phyloP scores from a whole-genome alignment of 306 rosid genomes.

The Crotalaria pallida region DNA sequence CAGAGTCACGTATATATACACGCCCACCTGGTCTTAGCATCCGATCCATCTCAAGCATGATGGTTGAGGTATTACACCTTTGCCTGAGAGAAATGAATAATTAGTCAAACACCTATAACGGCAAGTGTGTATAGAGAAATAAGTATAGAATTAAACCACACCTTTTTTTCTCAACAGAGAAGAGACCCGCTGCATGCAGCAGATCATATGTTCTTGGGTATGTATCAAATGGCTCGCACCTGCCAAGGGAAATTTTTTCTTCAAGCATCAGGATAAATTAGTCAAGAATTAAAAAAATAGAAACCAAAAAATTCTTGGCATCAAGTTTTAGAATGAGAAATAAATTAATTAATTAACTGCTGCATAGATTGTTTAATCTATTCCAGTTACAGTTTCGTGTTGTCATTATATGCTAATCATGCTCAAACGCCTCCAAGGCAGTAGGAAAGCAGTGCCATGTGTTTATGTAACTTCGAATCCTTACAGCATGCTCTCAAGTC shows the following conservation, averaged over 20 bases:
- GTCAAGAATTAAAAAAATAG: background rate
- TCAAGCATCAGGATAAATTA: constrained; percentile 14
- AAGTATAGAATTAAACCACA: constrained; percentile 13
- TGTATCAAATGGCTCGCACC: constrained; percentile 97
- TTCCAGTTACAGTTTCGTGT: background rate
- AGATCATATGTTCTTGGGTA: constrained; percentile 92
- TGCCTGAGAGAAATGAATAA: constrained; percentile 14
- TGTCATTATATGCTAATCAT: background rate
- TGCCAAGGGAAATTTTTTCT: constrained; percentile 17
- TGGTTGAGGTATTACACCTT: constrained; percentile 72
- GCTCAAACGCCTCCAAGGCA: background rate
- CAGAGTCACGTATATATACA: constrained; percentile 68
- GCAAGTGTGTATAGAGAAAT: background rate
- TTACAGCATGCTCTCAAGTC: background rate
- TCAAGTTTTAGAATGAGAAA: background rate
- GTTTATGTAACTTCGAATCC: background rate
- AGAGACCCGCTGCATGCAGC: constrained; percentile 76
- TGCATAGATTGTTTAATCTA: background rate
- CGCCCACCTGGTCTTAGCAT: constrained; percentile 83
- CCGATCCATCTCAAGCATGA: constrained; percentile 90
- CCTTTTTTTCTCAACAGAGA: constrained; percentile 74
- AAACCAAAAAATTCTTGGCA: background rate
- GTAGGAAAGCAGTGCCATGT: background rate
- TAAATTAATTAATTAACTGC: background rate
- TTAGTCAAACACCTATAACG: background rate